Base-by-base conservation (phyloP, 257 asterid genomes). In the Handroanthus guayacan region DNA sequence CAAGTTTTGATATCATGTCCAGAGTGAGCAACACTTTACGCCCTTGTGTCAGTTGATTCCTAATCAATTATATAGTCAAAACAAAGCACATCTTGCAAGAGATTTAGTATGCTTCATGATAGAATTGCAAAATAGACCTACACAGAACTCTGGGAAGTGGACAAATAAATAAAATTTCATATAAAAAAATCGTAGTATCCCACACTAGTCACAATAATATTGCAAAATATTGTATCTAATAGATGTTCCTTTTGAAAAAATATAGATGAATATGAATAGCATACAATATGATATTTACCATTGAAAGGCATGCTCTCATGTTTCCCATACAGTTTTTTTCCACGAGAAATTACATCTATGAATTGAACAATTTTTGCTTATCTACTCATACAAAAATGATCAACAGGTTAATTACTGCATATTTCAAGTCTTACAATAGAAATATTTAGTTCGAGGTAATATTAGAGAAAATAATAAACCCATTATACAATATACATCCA, bases 41-140 rank as follows among this genome's bases (percentile, higher is more conserved):
- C 55, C 99, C 99, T 82, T 89, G 99, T 4, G 97, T 91, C 81
- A 95, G 89, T 81, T 95, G 97, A 79, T 86, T 84, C 99, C 99
- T 95, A 82, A 72, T 62, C 51, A 83, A 70, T 67, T 47, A 75
- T 52, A 81, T 48, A 37, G 52, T 10, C 69, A 64, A 79, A 74
- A 47, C 76, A 76, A 37, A 76, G 68, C 55, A 70, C 6, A 72
- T 54, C 51, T 52, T 56, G 74, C 72, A 75, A 47, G 68, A 67
- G 41, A 62, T 56, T 72, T 72, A 50, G 25, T 65, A 76, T 58
- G 67, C 72, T 71, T 61, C 68, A 75, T n/a, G 51, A 71, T 54
- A 37, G 61, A 62, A 58, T 44, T 45, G 61, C 50, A 75, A 71
- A 50, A 61, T 50, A 67, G 16, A 17, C 62, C 50, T 47, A 62